Conservation (phyloP, 2,329 filamentous ascomycete genomes). For the Ascosphaera pollenicola region DNA sequence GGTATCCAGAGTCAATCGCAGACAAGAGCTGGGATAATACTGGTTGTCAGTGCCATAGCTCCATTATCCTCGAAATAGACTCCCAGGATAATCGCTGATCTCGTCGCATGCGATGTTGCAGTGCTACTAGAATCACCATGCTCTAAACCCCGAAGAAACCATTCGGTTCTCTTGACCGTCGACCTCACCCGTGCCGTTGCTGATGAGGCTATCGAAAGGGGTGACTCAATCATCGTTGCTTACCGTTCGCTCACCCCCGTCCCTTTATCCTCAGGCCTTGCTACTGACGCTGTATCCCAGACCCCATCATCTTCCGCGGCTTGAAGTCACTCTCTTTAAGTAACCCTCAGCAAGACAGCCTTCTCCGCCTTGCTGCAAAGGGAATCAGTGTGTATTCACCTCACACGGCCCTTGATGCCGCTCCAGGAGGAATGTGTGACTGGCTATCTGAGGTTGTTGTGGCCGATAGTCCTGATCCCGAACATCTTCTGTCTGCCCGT, state of each 20-base stretch:
- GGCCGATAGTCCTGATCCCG: conserved; percentile 16
- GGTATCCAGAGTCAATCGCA: conserved; percentile 74
- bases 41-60: conserved; percentile 30
- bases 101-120: conserved; percentile 10
- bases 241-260: conserved; percentile 42
- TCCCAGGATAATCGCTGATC: not conserved
- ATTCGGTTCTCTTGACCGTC: conserved; percentile 60
- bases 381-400: conserved; percentile 92
- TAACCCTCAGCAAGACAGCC: conserved; percentile 68
- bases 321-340: conserved; percentile 70
- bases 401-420: conserved; percentile 84
- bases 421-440: conserved; percentile 65
- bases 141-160: conserved; percentile 33
- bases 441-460: conserved; percentile 73
- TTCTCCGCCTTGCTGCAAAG: conserved; percentile 60
- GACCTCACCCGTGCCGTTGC: conserved; percentile 79
- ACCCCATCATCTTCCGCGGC: conserved; percentile 89
- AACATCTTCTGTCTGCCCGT: conserved; percentile 25
- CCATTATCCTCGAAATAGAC: conserved; percentile 3
- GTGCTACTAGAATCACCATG: conserved; percentile 47
- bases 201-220: conserved; percentile 62
- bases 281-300: conserved; percentile 21
- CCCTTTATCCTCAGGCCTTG: not conserved
- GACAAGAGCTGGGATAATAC: conserved; percentile 93
- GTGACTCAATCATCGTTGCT: conserved; percentile 60